A percentile compares a stretch with the other conserved stretches of the same genome.
Conservation (phyloP, 257 asterid genomes). For the Misopates orontium region DNA sequence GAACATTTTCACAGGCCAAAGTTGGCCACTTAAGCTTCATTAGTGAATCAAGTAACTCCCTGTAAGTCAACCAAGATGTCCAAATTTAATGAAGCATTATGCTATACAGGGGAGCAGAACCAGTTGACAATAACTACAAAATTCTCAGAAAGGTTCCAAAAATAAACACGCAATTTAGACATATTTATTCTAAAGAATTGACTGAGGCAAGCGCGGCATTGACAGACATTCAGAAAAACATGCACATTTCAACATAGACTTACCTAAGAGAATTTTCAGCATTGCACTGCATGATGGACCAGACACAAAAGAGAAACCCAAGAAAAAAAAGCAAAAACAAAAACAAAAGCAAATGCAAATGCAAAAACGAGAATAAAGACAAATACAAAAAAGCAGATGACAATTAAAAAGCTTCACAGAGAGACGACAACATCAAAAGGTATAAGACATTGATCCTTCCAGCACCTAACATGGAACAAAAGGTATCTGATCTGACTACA, state of each 20-base stretch:
- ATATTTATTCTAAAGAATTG: conserved; percentile 14
- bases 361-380: background rate
- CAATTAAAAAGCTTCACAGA: conserved; percentile 23
- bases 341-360: background rate
- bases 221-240: conserved; percentile 9
- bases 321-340: background rate
- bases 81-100: conserved; percentile 31
- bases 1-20: conserved; percentile 67
- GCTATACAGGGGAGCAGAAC: conserved; percentile 19
- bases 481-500: conserved; percentile 28
- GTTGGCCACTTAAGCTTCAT: conserved; percentile 79
- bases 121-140: background rate
- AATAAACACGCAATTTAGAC: conserved; percentile 13
- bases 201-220: conserved; percentile 12
- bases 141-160: background rate
- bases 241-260: background rate
- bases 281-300: conserved; percentile 2
- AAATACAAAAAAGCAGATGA: background rate
- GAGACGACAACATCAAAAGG: conserved; percentile 21
- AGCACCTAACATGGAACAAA: conserved; percentile 22
- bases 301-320: background rate
- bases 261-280: conserved; percentile 16
- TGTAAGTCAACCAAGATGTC: conserved; percentile 61
- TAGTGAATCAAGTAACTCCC: conserved; percentile 78
- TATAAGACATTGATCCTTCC: conserved; percentile 1